Conservation (phyloP, 2,329 filamentous ascomycete genomes). For the Epichloe elymi region DNA sequence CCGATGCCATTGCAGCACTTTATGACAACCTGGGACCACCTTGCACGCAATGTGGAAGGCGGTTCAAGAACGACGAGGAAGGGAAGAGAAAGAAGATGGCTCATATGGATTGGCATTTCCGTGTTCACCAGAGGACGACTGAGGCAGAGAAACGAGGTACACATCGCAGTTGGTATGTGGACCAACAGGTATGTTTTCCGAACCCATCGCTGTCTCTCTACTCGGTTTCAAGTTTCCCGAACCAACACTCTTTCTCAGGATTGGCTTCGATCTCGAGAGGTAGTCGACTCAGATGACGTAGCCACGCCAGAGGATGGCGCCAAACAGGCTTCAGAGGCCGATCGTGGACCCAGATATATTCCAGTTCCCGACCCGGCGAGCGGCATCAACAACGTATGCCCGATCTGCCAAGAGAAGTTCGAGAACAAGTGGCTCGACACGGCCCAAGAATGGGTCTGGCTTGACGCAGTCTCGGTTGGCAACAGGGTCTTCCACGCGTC, state of each 20-base stretch:
- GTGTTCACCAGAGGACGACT: constrained; percentile 75
- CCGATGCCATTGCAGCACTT: constrained; percentile 58
- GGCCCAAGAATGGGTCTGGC: constrained; percentile 93
- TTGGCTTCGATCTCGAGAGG: constrained; percentile 79
- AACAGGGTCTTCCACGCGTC: constrained; percentile 78
- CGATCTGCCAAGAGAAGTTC: constrained; percentile 92
- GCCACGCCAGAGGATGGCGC: constrained; percentile 19
- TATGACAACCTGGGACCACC: constrained; percentile 76
- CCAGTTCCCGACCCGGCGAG: constrained; percentile 68
- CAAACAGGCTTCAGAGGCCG: constrained; percentile 23
- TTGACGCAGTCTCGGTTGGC: constrained; percentile 70
- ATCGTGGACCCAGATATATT: constrained; percentile 51
- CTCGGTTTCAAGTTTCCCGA: too few species aligned
- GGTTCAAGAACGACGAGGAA: constrained; percentile 65
- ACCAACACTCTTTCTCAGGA: constrained; percentile 37
- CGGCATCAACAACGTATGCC: constrained; percentile 66
- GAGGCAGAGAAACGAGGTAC: constrained; percentile 78
- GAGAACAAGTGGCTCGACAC: constrained; percentile 86
- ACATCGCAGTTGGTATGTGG: constrained; percentile 89
- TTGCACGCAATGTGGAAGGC: constrained; percentile 81
- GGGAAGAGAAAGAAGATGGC: constrained; percentile 77
- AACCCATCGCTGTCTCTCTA: too few species aligned
- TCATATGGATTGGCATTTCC: constrained; percentile 98
- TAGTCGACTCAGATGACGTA: constrained; percentile 51
- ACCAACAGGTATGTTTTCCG: constrained; percentile 55